Evolutionary conservation across 345 rosid species (phyloP).

Genomic region (Eucalyptus urophylla): DNA sequence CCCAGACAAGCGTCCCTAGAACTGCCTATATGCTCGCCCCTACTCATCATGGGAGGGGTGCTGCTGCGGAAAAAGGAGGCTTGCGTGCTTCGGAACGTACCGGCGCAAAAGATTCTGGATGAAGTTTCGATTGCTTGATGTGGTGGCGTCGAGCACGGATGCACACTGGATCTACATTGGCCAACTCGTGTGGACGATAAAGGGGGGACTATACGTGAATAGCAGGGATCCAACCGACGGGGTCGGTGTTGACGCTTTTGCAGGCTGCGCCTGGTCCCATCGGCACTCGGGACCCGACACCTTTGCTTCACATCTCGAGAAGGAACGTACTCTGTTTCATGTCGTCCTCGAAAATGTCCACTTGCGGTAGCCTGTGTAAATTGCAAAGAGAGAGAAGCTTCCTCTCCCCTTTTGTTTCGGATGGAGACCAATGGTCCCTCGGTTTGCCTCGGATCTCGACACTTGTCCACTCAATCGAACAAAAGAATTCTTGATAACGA

Average conservation of each 20-base stretch:
- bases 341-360: background rate
- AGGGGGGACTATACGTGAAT: background rate
- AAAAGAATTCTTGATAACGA: background rate
- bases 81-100: background rate
- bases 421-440: background rate
- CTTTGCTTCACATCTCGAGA: background rate
- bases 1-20: too few species aligned
- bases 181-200: background rate
- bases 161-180: background rate
- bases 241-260: background rate
- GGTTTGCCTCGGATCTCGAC: background rate
- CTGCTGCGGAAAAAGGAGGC: background rate
- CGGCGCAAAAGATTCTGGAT: background rate
- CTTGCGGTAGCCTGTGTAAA: background rate
- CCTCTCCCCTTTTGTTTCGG: background rate
- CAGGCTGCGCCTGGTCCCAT: background rate
- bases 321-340: background rate
- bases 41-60: background rate
- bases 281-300: background rate
- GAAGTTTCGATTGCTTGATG: background rate
- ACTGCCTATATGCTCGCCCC: background rate
- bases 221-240: background rate
- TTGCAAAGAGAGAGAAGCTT: background rate
- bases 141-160: background rate
- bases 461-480: background rate